phyloP scores from a whole-genome alignment of 352 stramenopile species.

The Phytophthora rubi region DNA sequence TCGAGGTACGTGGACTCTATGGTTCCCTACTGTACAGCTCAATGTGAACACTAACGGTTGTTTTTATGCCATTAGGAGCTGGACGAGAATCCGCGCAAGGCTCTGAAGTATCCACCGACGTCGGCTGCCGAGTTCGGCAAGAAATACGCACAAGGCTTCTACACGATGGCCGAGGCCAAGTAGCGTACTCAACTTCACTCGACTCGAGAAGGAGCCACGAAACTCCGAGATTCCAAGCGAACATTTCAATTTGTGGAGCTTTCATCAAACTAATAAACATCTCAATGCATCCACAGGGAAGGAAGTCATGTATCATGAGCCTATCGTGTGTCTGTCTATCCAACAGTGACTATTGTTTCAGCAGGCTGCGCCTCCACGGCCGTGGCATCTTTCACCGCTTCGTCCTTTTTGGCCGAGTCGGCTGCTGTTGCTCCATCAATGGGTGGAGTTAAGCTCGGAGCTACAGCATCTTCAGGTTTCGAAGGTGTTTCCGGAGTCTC shows the following conservation, averaged over 20 bases:
- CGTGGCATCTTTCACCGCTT: constrained; percentile 1
- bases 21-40: not conserved
- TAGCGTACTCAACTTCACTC: constrained; percentile 21
- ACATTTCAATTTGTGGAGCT: constrained; percentile 10
- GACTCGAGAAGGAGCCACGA: not conserved
- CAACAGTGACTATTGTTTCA: constrained; percentile 1
- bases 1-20: constrained; percentile 45
- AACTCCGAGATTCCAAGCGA: not conserved
- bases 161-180: constrained; percentile 86
- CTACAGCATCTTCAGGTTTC: constrained; percentile 12
- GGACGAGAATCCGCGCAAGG: constrained; percentile 79
- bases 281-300: constrained; percentile 16
- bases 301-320: not conserved
- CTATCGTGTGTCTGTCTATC: not conserved
- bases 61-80: constrained; percentile 49
- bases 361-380: not conserved
- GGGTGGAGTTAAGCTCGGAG: not conserved
- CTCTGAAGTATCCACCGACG: constrained; percentile 71
- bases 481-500: constrained; percentile 15
- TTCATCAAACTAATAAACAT: constrained; percentile 30
- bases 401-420: constrained; percentile 12
- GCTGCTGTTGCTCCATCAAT: not conserved
- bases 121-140: constrained; percentile 75
- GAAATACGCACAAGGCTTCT: constrained; percentile 85
- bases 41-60: not conserved